Evolutionary conservation across 2,329 filamentous ascomycete species (phyloP), one percentile per base, ranked within the genome.

Genomic region (Neopestalotiopsis sp.): DNA sequence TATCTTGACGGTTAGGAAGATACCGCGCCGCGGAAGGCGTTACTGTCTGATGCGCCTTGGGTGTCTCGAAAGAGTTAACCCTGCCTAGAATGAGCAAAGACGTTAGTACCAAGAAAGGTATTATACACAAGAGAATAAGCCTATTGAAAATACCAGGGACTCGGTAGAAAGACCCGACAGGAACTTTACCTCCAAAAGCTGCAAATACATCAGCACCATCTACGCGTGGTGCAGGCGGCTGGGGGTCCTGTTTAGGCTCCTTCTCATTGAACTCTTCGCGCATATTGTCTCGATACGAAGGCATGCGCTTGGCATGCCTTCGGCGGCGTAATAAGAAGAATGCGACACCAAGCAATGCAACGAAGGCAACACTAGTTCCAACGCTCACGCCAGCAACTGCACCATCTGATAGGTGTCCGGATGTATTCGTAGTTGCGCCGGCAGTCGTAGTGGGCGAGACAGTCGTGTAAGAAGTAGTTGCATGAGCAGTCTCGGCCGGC

Each of bases 151-250:
- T n/a, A n/a, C n/a, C n/a, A n/a, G n/a, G n/a, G 17, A 5, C 24
- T 24, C 32, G 0, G 13, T 14, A 38, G 32, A 20, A 1, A 38
- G 14, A 38, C 7, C 3, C n/a, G n/a, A 20, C 9, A 12, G n/a
- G 7, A 20, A 49, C 70, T 77, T 74, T 73, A 84, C 84, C 83
- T 78, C 83, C 82, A 76, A 84, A 84, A 12, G 81, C 78, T 1
- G 81, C 82, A 73, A 85, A 84, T 2, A 82, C 78, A 65, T 84
- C 32, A 65, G 83, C 32, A 42, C 70, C 67, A 68, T 69, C 73
- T 45, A 69, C 72, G 49, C 74, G 74, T 12, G 4, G 17, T 38
- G 17, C 49, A 60, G 34, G 13, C 61, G 63, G 65, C 34, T 28
- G 24, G 4, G 69, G 66, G 7, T 58, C 65, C 13, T 24, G 67